These are phyloP conservation scores for Penicillium longicatenatum DNA, from an alignment of 495 filamentous ascomycete species.

Conservation along the genomic window DNA sequence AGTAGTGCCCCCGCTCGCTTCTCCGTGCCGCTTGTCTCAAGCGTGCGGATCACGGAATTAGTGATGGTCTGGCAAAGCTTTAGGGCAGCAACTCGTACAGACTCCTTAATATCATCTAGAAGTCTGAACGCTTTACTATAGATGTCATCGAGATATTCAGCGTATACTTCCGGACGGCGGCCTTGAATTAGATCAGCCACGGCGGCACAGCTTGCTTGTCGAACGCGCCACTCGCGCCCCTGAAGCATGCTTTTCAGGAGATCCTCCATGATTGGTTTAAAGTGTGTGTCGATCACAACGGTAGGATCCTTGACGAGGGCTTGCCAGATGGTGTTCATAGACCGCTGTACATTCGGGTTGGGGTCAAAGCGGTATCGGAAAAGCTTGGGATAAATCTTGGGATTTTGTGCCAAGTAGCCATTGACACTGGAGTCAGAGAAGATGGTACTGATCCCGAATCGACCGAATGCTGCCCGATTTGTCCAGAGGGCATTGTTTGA, in stretches of 20 bases:
- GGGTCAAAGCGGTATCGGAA: conserved; percentile 95
- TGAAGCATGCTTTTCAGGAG: conserved; percentile 76
- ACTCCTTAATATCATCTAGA: conserved; percentile 91
- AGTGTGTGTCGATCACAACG: conserved; percentile 70
- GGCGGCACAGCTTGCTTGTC: conserved; percentile 89
- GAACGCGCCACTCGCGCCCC: conserved; percentile 87
- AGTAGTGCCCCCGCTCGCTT: conserved; percentile 75
- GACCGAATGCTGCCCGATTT: conserved; percentile 88
- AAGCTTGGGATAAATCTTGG: conserved; percentile 91
- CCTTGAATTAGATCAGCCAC: conserved; percentile 84
- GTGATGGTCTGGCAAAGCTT: conserved; percentile 81
- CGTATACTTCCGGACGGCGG: conserved; percentile 72
- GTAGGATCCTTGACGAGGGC: conserved; percentile 83
- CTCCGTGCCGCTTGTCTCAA: conserved; percentile 78
- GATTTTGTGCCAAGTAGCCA: conserved; percentile 71
- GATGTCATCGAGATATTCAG: conserved; percentile 80
- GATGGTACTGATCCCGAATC: conserved; percentile 89
- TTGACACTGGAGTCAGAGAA: conserved; percentile 81
- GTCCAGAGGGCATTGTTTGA: conserved; percentile 96
- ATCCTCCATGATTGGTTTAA: conserved; percentile 83
- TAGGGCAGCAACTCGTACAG: conserved; percentile 77
- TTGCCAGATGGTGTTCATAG: conserved; percentile 98
- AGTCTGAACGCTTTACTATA: conserved; percentile 78
- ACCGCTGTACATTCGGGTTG: conserved; percentile 84
- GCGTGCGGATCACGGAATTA: conserved; percentile 75